Evolutionary conservation across 768 basidiomycete genomes (phyloP).

Genomic region (Suillus cothurnatus): DNA sequence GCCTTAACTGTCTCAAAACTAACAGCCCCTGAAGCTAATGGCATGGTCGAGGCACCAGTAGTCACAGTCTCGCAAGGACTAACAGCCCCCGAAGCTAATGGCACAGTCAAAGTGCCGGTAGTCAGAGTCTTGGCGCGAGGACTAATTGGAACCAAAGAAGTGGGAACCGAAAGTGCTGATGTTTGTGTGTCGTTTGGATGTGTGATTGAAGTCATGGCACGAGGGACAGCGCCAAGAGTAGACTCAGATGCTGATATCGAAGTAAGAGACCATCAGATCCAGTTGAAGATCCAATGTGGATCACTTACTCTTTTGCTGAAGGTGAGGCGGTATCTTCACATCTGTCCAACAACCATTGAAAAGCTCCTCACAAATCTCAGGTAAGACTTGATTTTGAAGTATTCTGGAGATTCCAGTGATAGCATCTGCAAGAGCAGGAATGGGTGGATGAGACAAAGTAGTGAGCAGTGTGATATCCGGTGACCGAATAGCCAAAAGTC

Average conservation of each 20-base stretch:
- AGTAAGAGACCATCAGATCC: neutral
- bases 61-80: too few species aligned
- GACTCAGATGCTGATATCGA: neutral
- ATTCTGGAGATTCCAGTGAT: neutral
- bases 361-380: neutral
- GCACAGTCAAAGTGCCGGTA: too few species aligned
- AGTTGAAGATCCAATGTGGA: neutral
- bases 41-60: too few species aligned
- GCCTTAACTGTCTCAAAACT: neutral
- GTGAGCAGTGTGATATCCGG: neutral
- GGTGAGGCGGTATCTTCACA: neutral
- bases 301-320: neutral
- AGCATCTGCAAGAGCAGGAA: neutral
- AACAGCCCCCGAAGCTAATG: too few species aligned
- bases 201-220: neutral
- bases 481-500: neutral
- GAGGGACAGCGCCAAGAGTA: neutral
- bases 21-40: neutral
- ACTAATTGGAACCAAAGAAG: neutral
- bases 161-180: neutral
- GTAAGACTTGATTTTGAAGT: neutral
- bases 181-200: neutral
- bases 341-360: neutral
- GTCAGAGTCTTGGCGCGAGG: too few species aligned
- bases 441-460: neutral